Conservation (phyloP, 495 filamentous ascomycete species). For the Filosporella fistucella region DNA sequence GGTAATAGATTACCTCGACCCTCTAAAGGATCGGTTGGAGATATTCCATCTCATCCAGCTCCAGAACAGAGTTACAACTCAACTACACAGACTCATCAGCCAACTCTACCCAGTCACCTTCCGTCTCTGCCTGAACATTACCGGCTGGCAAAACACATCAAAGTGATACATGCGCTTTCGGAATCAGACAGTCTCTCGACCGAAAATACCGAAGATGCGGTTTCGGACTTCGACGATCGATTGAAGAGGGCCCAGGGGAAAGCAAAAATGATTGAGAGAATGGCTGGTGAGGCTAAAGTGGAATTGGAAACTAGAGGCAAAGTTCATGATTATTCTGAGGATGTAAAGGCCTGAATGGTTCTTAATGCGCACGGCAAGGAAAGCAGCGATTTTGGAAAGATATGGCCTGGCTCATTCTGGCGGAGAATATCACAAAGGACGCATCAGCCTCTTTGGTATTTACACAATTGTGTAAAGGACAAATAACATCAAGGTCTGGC, state of each 20-base stretch:
- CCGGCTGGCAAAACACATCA: slow-evolving; percentile 69
- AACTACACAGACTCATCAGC: slow-evolving; percentile 4
- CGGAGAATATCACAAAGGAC: no score
- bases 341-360: no score
- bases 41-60: no score
- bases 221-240: slow-evolving; percentile 81
- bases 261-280: slow-evolving; percentile 72
- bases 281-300: slow-evolving; percentile 51
- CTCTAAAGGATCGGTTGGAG: no score
- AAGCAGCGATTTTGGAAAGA: no score
- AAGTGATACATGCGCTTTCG: slow-evolving; percentile 65
- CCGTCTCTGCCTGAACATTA: slow-evolving; percentile 50
- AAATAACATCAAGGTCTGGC: no score
- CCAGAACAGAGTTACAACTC: no score
- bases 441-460: no score
- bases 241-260: slow-evolving; percentile 76
- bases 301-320: slow-evolving; percentile 12
- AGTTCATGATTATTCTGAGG: no score
- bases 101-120: slow-evolving; percentile 2
- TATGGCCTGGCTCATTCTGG: no score
- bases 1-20: slow-evolving; percentile 49
- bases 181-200: slow-evolving; percentile 75
- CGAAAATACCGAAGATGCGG: slow-evolving; percentile 76
- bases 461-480: no score
- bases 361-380: no score